Percentiles rank a stretch among this genome's conserved stretches.
phyloP scores from a whole-genome alignment of 176 grass and related monocot species.

The Urochloa ruziziensis region DNA sequence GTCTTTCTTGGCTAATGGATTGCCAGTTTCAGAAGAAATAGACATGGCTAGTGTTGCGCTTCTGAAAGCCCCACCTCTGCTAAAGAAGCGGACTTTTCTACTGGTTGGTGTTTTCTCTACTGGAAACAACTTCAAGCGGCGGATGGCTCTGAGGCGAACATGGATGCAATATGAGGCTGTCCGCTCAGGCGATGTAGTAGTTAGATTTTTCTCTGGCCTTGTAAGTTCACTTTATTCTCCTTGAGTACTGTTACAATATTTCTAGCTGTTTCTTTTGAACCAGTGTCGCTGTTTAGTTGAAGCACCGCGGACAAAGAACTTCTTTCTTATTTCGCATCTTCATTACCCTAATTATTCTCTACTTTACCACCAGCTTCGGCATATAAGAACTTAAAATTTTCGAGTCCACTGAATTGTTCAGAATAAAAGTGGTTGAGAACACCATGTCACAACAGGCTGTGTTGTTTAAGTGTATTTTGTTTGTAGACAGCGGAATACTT shows the following conservation, averaged over 20 bases:
- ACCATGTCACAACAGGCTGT: no score
- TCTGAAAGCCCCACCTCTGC: conserved; percentile 53
- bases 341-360: not conserved
- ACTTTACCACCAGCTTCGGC: not conserved
- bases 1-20: conserved; percentile 65
- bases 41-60: conserved; percentile 55
- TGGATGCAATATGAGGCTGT: conserved; percentile 93
- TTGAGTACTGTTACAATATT: conserved; percentile 7
- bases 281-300: not conserved
- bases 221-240: conserved; percentile 55
- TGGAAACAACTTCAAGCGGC: conserved; percentile 88
- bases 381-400: not conserved
- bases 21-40: conserved; percentile 71
- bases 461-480: no score
- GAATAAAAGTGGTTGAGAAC: conserved; percentile 5
- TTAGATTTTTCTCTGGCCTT: conserved; percentile 88
- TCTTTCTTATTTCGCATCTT: conserved; percentile 23
- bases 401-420: not conserved
- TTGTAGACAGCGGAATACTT: not conserved
- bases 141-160: conserved; percentile 81
- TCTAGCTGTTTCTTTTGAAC: conserved; percentile 18
- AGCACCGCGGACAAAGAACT: not conserved
- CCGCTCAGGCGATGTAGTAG: conserved; percentile 69
- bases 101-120: conserved; percentile 84
- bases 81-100: conserved; percentile 58